These are phyloP conservation scores for Asclepias syriaca DNA, from an alignment of 257 asterid genomes.

Conservation along the genomic window DNA sequence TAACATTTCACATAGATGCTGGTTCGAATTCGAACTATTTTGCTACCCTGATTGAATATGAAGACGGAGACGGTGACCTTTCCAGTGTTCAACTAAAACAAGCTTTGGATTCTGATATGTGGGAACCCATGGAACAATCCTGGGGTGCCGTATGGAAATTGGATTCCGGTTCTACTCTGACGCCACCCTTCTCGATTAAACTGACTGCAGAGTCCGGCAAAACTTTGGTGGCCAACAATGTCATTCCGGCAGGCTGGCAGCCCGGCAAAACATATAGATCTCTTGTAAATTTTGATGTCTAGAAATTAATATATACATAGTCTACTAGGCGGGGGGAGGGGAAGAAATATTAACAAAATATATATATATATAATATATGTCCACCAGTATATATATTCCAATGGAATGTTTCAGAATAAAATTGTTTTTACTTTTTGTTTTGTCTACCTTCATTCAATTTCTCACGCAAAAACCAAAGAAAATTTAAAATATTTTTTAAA, in stretches of 20 bases:
- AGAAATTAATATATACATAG: not conserved
- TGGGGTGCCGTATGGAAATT: constrained; percentile 84
- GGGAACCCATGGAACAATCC: constrained; percentile 54
- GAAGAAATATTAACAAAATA: too few species aligned
- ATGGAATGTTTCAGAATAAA: too few species aligned
- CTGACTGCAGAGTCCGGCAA: constrained; percentile 48
- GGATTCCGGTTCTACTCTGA: constrained; percentile 27
- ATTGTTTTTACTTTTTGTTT: too few species aligned
- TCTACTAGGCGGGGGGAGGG: too few species aligned
- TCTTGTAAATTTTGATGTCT: constrained; percentile 43
- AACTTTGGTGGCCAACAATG: constrained; percentile 48
- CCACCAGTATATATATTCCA: not conserved
- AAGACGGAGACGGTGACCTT: constrained; percentile 55
- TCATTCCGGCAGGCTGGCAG: constrained; percentile 65
- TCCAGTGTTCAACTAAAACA: constrained; percentile 43
- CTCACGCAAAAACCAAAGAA: too few species aligned
- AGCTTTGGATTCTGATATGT: constrained; percentile 36
- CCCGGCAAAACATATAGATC: constrained; percentile 63
- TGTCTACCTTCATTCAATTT: too few species aligned
- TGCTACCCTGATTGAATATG: constrained; percentile 55
- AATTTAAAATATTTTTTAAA: too few species aligned
- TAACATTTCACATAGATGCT: constrained; percentile 64
- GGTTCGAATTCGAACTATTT: constrained; percentile 69
- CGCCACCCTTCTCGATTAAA: constrained; percentile 55
- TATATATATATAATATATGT: not conserved